Conservation (phyloP, 2,329 filamentous ascomycete genomes). For the Sporothrix brasiliensis region DNA sequence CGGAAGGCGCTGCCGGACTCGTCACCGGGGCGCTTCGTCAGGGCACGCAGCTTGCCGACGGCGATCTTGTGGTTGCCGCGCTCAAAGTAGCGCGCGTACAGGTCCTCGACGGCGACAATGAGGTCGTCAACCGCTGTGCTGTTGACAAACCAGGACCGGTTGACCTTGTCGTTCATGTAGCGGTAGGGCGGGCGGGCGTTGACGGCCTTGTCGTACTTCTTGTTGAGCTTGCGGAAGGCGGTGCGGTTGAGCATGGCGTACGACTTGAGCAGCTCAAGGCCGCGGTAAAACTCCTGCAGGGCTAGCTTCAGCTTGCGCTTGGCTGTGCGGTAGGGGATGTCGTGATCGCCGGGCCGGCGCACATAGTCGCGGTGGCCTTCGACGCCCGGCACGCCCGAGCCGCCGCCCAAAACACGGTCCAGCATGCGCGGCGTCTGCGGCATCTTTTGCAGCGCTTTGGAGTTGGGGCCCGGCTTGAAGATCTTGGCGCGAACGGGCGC, state of each 20-base stretch:
- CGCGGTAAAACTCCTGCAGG: conserved; percentile 89
- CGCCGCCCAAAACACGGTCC: conserved; percentile 26
- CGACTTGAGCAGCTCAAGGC: conserved; percentile 86
- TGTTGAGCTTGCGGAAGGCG: conserved; percentile 95
- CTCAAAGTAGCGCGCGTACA: conserved; percentile 95
- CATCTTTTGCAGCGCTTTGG: conserved; percentile 61
- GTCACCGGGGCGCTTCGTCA: conserved; percentile 61
- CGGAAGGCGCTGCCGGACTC: conserved; percentile 62
- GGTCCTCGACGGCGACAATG: conserved; percentile 79
- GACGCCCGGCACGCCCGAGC: conserved; percentile 29
- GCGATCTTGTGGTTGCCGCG: conserved; percentile 91
- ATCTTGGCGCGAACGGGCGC: conserved; percentile 58
- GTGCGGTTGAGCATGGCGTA: conserved; percentile 89
- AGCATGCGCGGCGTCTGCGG: conserved; percentile 53
- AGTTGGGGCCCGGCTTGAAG: conserved; percentile 62
- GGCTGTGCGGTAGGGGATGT: conserved; percentile 81
- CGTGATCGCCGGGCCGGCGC: conserved; percentile 53
- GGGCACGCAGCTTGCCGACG: conserved; percentile 78
- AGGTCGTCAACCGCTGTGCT: conserved; percentile 82
- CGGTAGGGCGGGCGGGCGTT: conserved; percentile 74
- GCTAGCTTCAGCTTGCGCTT: conserved; percentile 92
- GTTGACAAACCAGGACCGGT: conserved; percentile 86
- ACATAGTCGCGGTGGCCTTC: conserved; percentile 54
- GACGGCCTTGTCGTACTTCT: conserved; percentile 95
- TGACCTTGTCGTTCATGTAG: conserved; percentile 91